These are phyloP conservation scores for Cnidoscolus chayamansa DNA, from an alignment of 441 rosid species.

Conservation along the genomic window DNA sequence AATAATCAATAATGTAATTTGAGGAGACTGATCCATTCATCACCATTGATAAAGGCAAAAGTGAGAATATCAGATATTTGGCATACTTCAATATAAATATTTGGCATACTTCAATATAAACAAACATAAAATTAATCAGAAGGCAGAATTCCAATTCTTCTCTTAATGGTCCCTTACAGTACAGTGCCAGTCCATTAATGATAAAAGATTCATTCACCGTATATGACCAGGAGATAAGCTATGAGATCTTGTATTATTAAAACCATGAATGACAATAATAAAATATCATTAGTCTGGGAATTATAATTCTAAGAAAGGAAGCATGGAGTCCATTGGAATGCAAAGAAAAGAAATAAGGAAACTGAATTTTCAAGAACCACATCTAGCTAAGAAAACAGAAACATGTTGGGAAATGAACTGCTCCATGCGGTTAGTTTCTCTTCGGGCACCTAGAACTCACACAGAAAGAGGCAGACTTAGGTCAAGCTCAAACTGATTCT, in stretches of 20 bases:
- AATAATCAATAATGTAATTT: slow-evolving; percentile 9
- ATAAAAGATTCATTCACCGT: neutral
- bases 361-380: neutral
- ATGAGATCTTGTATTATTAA: neutral
- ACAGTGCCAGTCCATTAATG: neutral
- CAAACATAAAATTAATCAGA: neutral
- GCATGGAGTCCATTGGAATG: neutral
- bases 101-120: neutral
- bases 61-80: neutral
- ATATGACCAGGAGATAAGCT: neutral
- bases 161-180: neutral
- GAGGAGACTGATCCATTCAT: neutral
- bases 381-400: neutral
- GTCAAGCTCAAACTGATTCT: no score
- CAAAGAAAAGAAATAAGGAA: neutral
- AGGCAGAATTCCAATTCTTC: neutral
- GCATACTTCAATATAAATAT: neutral
- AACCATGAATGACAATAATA: neutral
- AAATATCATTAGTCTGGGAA: neutral
- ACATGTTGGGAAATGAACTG: neutral
- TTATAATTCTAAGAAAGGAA: neutral
- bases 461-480: neutral
- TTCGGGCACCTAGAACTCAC: neutral
- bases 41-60: neutral
- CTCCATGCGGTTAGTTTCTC: neutral